Base-by-base conservation (phyloP, 2,329 filamentous ascomycete species). In the Pseudocercospora vitis region DNA sequence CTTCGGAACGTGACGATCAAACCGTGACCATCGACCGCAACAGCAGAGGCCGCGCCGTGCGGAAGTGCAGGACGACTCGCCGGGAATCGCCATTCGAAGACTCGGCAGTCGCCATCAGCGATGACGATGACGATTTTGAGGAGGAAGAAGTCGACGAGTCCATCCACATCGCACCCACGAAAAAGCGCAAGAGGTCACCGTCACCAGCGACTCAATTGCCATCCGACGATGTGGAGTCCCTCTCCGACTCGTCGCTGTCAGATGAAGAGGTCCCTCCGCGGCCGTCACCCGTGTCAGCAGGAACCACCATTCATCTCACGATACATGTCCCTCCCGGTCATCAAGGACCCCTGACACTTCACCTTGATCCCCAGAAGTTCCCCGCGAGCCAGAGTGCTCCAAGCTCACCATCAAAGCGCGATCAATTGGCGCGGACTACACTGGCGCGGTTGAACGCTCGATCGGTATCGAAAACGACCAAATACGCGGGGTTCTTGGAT, bases 261-360 rank as follows among this genome's bases (percentile, higher is more conserved):
- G 48, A 52, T 11, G 46, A 18, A 18, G 51, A 52, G 23, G 16
- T 23, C 1, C 46, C 46, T 26, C 11, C 19, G 1, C 21, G 18
- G 7, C 35, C 37, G 9, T 32, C 46, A 28, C 33, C 35, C 6
- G 47, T 42, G 8, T 23, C 44, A 44, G 26, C 48, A 21, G 45
- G 35, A 39, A 56, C 55, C 8, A 61, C 71, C 0, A 61, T 76
- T 31, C 68, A 70, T 24, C 61, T 78, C 21, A 75, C 73, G n/a
- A 70, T 78, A 67, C 74, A 77, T 54, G 68, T 78, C 5, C 74
- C 74, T 7, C 59, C 69, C 2, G 74, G 74, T 8, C 75, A 74
- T 57, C 66, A 72, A 61, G 75, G 75, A n/a, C 75, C 74, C 3
- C 65, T 77, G 40, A 64, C 72, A 18, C 67, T 78, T 46, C 72